Conservation (phyloP, 1,284 basidiomycete genomes). For the Melampsora allii-populina region DNA sequence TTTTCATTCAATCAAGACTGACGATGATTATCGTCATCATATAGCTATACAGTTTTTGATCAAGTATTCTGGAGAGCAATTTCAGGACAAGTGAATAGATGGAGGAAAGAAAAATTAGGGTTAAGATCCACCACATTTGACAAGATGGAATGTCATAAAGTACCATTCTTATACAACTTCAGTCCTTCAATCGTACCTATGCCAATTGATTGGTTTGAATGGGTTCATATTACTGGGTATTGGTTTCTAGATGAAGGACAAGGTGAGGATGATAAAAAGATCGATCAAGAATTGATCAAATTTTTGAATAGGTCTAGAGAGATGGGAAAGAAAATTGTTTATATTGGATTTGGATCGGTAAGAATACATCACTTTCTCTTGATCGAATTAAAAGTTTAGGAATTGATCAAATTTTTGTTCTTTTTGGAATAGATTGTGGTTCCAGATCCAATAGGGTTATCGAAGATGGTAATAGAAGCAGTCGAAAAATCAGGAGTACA, state of each 20-base stretch:
- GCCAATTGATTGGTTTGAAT: slow-evolving; percentile 95
- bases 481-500: slow-evolving; percentile 57
- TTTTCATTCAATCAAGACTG: slow-evolving; percentile 30
- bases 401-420: slow-evolving; percentile 23
- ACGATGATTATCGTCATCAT: slow-evolving; percentile 44
- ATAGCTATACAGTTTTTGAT: slow-evolving; percentile 90
- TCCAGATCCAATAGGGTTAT: slow-evolving; percentile 87
- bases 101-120: slow-evolving; percentile 74
- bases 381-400: background rate
- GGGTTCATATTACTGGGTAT: slow-evolving; percentile 81
- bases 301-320: slow-evolving; percentile 77
- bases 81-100: slow-evolving; percentile 88
- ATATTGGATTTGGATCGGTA: slow-evolving; percentile 92
- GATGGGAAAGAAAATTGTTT: slow-evolving; percentile 81
- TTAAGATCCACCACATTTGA: slow-evolving; percentile 79
- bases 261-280: slow-evolving; percentile 55
- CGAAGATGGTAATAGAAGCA: slow-evolving; percentile 81
- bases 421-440: slow-evolving; percentile 74
- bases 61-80: slow-evolving; percentile 97
- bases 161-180: slow-evolving; percentile 97
- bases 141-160: slow-evolving; percentile 91
- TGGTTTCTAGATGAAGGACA: slow-evolving; percentile 46
- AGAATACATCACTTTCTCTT: slow-evolving; percentile 5
- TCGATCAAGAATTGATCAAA: slow-evolving; percentile 75
- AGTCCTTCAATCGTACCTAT: slow-evolving; percentile 72